These are phyloP conservation scores for Neurospora africana DNA, from an alignment of 495 filamentous ascomycete species.

Conservation along the genomic window DNA sequence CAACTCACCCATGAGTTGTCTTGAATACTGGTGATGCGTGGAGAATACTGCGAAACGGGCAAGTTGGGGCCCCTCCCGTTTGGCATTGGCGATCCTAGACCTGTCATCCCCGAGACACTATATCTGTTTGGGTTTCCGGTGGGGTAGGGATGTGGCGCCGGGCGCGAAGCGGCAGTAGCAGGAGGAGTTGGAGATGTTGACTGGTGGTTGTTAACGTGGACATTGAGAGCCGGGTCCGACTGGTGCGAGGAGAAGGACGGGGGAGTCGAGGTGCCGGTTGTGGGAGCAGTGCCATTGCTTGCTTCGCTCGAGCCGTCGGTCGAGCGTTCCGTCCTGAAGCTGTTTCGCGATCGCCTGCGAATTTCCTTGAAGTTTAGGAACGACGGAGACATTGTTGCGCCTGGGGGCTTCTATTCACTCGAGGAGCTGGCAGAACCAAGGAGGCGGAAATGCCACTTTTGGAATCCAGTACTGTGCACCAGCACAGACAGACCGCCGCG, in stretches of 20 bases:
- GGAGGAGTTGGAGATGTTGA: conserved; percentile 27
- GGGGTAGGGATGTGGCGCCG: conserved; percentile 33
- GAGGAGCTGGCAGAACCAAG: background rate
- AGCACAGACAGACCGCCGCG: background rate
- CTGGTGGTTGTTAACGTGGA: conserved; percentile 31
- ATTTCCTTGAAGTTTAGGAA: conserved; percentile 64
- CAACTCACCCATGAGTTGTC: conserved; percentile 71
- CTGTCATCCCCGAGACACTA: conserved; percentile 44
- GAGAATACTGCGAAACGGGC: conserved; percentile 65
- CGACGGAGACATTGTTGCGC: conserved; percentile 38
- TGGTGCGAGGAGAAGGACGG: conserved; percentile 30
- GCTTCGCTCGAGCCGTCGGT: conserved; percentile 43
- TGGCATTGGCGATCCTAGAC: conserved; percentile 45
- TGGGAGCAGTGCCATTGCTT: conserved; percentile 33
- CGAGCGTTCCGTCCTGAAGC: conserved; percentile 47
- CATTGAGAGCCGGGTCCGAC: conserved; percentile 38
- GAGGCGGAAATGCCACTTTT: background rate
- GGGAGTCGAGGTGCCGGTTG: conserved; percentile 35
- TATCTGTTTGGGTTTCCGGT: conserved; percentile 27
- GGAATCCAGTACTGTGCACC: background rate
- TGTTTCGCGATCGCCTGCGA: conserved; percentile 60
- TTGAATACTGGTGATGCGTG: conserved; percentile 60
- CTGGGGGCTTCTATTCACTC: background rate
- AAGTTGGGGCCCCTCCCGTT: conserved; percentile 40
- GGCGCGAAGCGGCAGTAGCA: conserved; percentile 21